A percentile compares a stretch with the other conserved stretches of the same genome.
Evolutionary conservation across 768 basidiomycete genomes (phyloP).

Genomic region (Termitomyces sp.): DNA sequence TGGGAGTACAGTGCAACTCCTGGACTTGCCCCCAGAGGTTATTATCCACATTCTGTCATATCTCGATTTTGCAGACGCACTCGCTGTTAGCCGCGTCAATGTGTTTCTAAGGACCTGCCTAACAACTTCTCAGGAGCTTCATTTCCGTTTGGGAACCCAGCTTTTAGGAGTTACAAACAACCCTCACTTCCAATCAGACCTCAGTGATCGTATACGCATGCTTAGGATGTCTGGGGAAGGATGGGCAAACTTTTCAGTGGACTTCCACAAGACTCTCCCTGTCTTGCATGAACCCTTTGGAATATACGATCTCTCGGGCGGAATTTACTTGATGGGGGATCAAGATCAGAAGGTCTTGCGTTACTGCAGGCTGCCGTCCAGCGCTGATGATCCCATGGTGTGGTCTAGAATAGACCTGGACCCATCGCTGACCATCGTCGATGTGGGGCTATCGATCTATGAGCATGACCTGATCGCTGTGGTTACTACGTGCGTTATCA

Average conservation of each 20-base stretch:
- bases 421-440: constrained; percentile 26
- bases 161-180: constrained; percentile 10
- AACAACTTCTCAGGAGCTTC: neutral
- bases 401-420: constrained; percentile 28
- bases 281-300: constrained; percentile 18
- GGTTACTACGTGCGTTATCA: constrained; percentile 32
- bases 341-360: constrained; percentile 21
- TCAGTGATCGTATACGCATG: constrained; percentile 3
- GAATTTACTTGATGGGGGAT: constrained; percentile 37
- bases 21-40: constrained; percentile 10
- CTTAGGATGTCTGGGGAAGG: constrained; percentile 7
- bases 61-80: neutral
- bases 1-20: neutral
- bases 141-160: constrained; percentile 7
- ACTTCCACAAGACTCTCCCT: constrained; percentile 4
- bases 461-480: constrained; percentile 43
- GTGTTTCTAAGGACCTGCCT: neutral
- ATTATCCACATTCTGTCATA: constrained; percentile 8
- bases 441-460: constrained; percentile 38
- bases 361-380: constrained; percentile 29
- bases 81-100: constrained; percentile 9
- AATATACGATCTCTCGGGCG: constrained; percentile 40
- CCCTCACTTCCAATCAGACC: neutral
- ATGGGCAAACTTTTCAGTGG: constrained; percentile 7
- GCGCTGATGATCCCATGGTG: constrained; percentile 16